These are phyloP conservation scores for Flaveria sonorensis DNA, from an alignment of 129 eudicot genomes.

Conservation along the genomic window DNA sequence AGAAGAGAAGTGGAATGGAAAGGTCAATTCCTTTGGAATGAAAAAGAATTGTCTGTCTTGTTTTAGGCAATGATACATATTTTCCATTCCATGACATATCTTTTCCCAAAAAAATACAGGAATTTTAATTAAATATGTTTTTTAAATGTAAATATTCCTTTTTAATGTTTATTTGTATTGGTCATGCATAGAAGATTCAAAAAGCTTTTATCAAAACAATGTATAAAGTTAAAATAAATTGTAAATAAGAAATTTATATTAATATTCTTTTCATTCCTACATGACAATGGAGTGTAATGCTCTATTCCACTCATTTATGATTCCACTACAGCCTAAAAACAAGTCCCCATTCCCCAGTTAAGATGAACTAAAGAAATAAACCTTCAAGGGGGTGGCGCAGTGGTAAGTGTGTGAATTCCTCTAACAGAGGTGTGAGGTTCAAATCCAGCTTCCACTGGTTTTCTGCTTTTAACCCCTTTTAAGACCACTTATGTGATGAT, in stretches of 20 bases:
- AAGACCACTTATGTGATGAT: not conserved
- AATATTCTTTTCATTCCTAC: not conserved
- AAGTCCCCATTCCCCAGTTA: not conserved
- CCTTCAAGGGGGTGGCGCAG: not conserved
- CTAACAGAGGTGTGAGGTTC: not conserved
- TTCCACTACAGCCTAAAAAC: not conserved
- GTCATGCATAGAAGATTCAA: not conserved
- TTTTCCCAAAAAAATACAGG: not conserved
- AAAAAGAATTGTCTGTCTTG: not conserved
- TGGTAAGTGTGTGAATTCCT: not conserved
- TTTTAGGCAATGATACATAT: slow-evolving; percentile 3
- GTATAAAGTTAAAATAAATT: not conserved
- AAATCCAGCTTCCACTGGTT: not conserved
- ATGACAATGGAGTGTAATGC: not conserved
- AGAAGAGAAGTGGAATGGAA: slow-evolving; percentile 11
- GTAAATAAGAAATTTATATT: not conserved
- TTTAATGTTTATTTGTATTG: not conserved
- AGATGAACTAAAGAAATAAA: not conserved
- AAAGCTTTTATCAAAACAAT: not conserved
- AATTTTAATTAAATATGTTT: not conserved
- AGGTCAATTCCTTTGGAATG: not conserved
- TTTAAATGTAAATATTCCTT: not conserved
- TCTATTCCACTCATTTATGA: not conserved
- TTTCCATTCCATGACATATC: not conserved
- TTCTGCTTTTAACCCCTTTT: not conserved